Percentiles rank a stretch among this genome's conserved stretches.
Conservation (phyloP, 305 asterid genomes). For the Nicotiana rustica region DNA sequence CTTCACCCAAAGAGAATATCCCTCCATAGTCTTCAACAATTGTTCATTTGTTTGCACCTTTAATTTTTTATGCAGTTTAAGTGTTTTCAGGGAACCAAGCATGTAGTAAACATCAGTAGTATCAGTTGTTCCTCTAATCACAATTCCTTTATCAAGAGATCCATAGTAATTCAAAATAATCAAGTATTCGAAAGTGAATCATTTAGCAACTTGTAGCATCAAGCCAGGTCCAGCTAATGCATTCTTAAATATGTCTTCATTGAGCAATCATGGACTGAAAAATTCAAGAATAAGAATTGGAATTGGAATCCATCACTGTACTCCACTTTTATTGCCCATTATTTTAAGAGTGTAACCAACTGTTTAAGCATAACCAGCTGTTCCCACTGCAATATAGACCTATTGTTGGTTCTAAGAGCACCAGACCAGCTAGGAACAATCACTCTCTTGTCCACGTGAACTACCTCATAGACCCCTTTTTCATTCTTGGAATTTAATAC, state of each 20-base stretch:
- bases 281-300: not conserved
- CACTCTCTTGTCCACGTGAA: too few species aligned
- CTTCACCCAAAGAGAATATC: not conserved
- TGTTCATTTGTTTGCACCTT: not conserved
- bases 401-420: too few species aligned
- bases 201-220: not conserved
- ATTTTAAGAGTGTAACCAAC: not conserved
- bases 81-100: not conserved
- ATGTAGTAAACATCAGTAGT: not conserved
- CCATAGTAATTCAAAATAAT: not conserved
- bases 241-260: not conserved
- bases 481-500: too few species aligned
- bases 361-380: too few species aligned
- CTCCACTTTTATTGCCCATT: not conserved
- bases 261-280: not conserved
- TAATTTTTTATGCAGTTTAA: not conserved
- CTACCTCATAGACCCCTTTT: too few species aligned
- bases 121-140: not conserved
- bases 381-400: too few species aligned
- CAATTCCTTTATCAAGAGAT: not conserved
- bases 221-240: not conserved
- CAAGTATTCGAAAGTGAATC: not conserved
- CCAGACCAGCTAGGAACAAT: too few species aligned
- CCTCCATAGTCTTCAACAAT: not conserved
- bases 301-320: not conserved